Conservation (phyloP, 805 yeast species). For the Ogataea ramenticola region DNA sequence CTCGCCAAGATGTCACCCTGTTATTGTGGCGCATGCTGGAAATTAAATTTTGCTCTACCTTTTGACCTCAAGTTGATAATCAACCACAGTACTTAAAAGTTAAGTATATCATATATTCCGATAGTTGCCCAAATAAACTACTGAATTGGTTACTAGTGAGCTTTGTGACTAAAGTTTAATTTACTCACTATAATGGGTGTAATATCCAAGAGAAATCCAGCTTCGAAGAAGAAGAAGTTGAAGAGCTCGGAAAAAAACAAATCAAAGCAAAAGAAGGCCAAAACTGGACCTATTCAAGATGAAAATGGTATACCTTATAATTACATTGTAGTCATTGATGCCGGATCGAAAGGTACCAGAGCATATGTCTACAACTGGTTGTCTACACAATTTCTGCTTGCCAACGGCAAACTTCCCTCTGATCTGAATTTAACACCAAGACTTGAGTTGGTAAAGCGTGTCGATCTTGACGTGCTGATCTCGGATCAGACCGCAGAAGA, state of each 20-base stretch:
- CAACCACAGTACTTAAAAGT: too few relatives aligned
- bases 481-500: background rate
- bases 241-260: background rate
- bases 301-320: conserved; percentile 44
- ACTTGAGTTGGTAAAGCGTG: conserved; percentile 14
- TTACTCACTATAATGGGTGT: too few relatives aligned
- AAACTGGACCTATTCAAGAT: conserved; percentile 23
- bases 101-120: too few relatives aligned
- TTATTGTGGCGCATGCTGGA: too few relatives aligned
- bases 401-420: conserved; percentile 9
- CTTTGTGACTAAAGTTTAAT: too few relatives aligned
- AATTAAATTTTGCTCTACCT: too few relatives aligned
- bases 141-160: too few relatives aligned
- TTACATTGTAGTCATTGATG: conserved; percentile 54
- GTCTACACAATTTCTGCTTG: conserved; percentile 26
- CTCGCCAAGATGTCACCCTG: too few relatives aligned
- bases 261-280: background rate
- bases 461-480: background rate
- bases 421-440: conserved; percentile 6
- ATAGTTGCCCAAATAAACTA: too few relatives aligned
- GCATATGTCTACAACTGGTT: conserved; percentile 54
- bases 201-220: too few relatives aligned
- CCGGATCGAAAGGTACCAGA: conserved; percentile 61
- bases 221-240: too few relatives aligned
- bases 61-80: too few relatives aligned